Percentiles rank a stretch among this genome's conserved stretches.
phyloP scores from a whole-genome alignment of 345 rosid genomes.

The Erysimum cheiranthoides region DNA sequence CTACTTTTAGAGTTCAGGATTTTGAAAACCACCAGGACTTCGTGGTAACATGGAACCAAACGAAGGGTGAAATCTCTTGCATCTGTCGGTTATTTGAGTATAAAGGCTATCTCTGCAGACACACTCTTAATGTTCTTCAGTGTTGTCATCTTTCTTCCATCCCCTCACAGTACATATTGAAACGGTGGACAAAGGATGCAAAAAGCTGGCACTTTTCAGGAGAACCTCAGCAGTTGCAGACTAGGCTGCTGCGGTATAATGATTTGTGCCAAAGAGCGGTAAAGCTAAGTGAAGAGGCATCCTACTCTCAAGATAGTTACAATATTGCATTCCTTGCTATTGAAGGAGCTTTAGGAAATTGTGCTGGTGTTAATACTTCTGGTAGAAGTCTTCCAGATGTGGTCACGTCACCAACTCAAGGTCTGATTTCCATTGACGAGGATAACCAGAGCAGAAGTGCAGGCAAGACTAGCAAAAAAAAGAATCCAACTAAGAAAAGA shows the following conservation, averaged over 20 bases:
- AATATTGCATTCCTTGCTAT: slow-evolving; percentile 60
- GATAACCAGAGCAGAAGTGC: slow-evolving; percentile 55
- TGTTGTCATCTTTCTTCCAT: slow-evolving; percentile 61
- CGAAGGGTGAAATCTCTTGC: slow-evolving; percentile 62
- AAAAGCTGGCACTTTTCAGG: slow-evolving; percentile 53
- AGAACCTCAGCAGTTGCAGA: slow-evolving; percentile 60
- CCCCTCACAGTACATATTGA: slow-evolving; percentile 65
- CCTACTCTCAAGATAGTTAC: slow-evolving; percentile 69
- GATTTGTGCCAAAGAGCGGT: slow-evolving; percentile 58
- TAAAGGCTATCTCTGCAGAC: slow-evolving; percentile 75
- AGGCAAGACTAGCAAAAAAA: slow-evolving; percentile 62
- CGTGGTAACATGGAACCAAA: slow-evolving; percentile 59
- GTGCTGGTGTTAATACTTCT: slow-evolving; percentile 58
- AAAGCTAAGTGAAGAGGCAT: slow-evolving; percentile 67
- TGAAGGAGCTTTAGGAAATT: slow-evolving; percentile 63
- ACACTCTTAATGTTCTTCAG: slow-evolving; percentile 70
- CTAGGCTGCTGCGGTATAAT: slow-evolving; percentile 62
- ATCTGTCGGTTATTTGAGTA: slow-evolving; percentile 65
- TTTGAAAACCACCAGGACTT: slow-evolving; percentile 61
- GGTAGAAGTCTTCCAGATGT: slow-evolving; percentile 61
- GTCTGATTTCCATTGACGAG: slow-evolving; percentile 63
- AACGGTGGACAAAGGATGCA: slow-evolving; percentile 80
- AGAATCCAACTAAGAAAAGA: slow-evolving; percentile 69
- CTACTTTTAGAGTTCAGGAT: slow-evolving; percentile 66
- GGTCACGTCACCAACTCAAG: slow-evolving; percentile 56